Percentiles rank a stretch among this genome's conserved stretches.
These are phyloP conservation scores for Wallacemonas rigidus DNA, from an alignment of 208 protist species.

Conservation along the genomic window DNA sequence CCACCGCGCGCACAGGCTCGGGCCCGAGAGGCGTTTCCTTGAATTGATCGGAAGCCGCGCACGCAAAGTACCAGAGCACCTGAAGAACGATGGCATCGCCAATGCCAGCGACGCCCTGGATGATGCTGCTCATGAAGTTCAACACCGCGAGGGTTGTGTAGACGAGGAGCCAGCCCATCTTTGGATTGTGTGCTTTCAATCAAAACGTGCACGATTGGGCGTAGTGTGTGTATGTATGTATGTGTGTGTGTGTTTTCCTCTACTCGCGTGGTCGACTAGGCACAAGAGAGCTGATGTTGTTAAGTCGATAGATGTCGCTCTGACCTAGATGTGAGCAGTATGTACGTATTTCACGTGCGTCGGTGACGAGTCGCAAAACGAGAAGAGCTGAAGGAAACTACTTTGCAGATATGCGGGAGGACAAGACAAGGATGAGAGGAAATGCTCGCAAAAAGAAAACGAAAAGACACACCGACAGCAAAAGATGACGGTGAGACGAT, in stretches of 20 bases:
- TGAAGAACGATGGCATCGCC: conserved; percentile 66
- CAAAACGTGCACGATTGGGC: no score
- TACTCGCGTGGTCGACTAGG: no score
- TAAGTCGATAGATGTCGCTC: no score
- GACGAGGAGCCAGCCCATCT: conserved; percentile 26
- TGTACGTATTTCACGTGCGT: no score
- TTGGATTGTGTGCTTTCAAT: background rate
- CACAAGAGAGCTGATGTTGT: no score
- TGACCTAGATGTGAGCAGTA: no score
- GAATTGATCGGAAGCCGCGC: conserved; percentile 29
- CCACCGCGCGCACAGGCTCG: conserved; percentile 44
- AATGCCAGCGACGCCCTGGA: conserved; percentile 57
- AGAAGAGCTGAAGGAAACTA: background rate
- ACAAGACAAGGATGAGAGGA: background rate
- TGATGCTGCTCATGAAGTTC: conserved; percentile 52
- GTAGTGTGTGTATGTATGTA: no score
- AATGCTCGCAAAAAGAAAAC: background rate
- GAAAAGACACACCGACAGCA: background rate
- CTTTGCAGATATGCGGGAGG: background rate
- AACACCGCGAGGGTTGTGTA: conserved; percentile 39
- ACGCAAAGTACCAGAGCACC: conserved; percentile 49
- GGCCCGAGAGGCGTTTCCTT: conserved; percentile 37
- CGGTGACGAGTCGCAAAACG: no score
- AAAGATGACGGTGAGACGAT: background rate
- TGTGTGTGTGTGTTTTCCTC: no score